Conservation (phyloP, 257 asterid genomes). For the Plectranthus barbatus region DNA sequence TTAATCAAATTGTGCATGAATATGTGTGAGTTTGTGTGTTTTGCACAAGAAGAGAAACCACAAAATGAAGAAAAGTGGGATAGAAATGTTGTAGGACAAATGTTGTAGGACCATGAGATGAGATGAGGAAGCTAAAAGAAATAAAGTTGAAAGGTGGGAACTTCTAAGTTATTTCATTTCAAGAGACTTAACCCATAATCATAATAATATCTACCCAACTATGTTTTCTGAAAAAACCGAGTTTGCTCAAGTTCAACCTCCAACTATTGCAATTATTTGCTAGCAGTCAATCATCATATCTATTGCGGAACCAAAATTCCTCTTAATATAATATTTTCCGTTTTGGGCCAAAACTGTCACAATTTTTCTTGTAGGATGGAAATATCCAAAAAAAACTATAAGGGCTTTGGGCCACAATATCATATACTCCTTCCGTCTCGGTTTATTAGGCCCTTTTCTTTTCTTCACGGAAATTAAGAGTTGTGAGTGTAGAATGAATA, state of each 20-base stretch:
- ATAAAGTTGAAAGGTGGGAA: constrained; percentile 11
- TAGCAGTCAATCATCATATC: too few relatives aligned
- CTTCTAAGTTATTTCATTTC: too few relatives aligned
- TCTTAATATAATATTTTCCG: too few relatives aligned
- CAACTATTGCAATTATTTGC: neutral
- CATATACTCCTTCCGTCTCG: too few relatives aligned
- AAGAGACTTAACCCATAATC: neutral
- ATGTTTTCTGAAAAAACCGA: neutral
- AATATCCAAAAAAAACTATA: too few relatives aligned
- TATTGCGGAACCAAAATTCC: too few relatives aligned
- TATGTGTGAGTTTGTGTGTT: neutral
- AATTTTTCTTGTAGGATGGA: too few relatives aligned
- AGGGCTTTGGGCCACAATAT: too few relatives aligned
- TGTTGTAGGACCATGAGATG: constrained; percentile 25
- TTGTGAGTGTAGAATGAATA: too few relatives aligned
- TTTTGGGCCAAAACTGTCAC: too few relatives aligned
- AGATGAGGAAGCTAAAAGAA: constrained; percentile 4
- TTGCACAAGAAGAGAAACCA: neutral
- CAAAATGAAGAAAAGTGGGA: neutral
- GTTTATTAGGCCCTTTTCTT: too few relatives aligned
- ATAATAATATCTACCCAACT: neutral
- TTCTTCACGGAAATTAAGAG: too few relatives aligned
- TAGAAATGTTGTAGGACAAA: constrained; percentile 9
- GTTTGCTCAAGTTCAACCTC: neutral
- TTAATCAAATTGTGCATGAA: constrained; percentile 3